Base-by-base conservation (phyloP, 2,329 filamentous ascomycete species). In the Stenocarpella maydis region DNA sequence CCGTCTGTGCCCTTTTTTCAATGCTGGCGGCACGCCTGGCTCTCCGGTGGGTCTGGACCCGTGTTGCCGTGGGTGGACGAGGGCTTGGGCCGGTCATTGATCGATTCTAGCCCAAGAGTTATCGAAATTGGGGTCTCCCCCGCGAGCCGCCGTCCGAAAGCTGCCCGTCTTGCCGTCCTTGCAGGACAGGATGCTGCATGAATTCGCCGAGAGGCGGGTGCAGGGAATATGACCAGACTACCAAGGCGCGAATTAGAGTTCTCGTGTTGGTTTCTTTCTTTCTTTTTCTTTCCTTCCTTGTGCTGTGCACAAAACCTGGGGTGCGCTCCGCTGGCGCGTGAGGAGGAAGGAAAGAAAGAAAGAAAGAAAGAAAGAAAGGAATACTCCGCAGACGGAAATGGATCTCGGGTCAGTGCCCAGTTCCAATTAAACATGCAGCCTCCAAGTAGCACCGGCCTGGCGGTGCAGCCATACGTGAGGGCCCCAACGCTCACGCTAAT, bases 381-480 rank as follows among this genome's bases (percentile, higher is more conserved):
- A n/a, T n/a, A n/a, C n/a, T n/a, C n/a, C n/a, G n/a, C n/a, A n/a
- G n/a, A n/a, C n/a, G n/a, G n/a, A n/a, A n/a, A n/a, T n/a, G n/a
- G 65, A 67, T 67, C 65, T 67, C 24, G 43, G 58, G 58, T 49
- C 26, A 49, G 43, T 26, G 58, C 58, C 58, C 49, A 63, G 58
- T 41, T 63, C 58, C 58, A 63, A 63, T 63, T 63, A 63, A 63
- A 63, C 58, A 63, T 63, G 58, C 58, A 63, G 58, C 49, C 19
- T 34, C 41, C 41, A 47, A 61, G 55, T 61, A 45, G 55, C 55
- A 61, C 39, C 26, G 37, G 54, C 14, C 26, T 21, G 58, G 43
- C 58, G 43, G 58, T 63, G 58, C n/a, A 49, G 58, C 58, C 58
- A 63, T 37, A 63, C 28, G 41, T 61, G 41, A 47, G 41, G n/a